These are phyloP conservation scores for Porcisia hertigi DNA, from an alignment of 208 protist genomes.

Conservation along the genomic window DNA sequence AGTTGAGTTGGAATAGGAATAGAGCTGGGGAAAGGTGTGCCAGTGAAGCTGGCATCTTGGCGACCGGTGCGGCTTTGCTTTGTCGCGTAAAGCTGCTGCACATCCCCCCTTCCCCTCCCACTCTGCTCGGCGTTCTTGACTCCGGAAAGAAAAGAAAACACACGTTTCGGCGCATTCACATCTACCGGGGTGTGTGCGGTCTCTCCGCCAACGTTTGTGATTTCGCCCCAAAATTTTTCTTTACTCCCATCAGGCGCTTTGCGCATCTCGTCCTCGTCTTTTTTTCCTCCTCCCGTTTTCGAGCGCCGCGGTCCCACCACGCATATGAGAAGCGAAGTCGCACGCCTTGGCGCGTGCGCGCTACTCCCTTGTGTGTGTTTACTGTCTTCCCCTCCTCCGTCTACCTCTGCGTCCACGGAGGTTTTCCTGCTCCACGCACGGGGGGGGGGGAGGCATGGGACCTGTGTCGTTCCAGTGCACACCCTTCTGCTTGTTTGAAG, in stretches of 20 bases:
- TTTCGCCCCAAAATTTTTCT: not conserved
- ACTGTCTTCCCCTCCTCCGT: not conserved
- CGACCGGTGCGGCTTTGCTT: not conserved
- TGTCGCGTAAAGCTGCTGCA: not conserved
- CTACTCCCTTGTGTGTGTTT: not conserved
- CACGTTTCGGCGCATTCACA: no score
- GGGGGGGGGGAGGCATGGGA: not conserved
- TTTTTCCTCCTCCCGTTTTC: conserved; percentile 8
- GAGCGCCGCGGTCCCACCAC: not conserved
- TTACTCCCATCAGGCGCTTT: not conserved
- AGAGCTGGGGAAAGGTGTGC: not conserved
- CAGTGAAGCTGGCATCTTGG: not conserved
- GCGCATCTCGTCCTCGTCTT: not conserved
- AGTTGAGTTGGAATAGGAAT: not conserved
- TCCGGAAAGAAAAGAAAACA: no score
- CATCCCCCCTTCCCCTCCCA: no score
- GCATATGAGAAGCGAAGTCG: not conserved
- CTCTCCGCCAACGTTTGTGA: not conserved
- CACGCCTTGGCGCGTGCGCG: not conserved
- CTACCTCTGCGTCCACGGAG: not conserved
- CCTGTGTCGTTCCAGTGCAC: not conserved
- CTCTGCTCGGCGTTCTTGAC: no score
- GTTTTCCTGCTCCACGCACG: not conserved
- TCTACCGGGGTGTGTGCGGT: no score
- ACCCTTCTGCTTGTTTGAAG: not conserved